phyloP scores from a whole-genome alignment of 1,284 basidiomycete species.

The Kwoniella shivajii region DNA sequence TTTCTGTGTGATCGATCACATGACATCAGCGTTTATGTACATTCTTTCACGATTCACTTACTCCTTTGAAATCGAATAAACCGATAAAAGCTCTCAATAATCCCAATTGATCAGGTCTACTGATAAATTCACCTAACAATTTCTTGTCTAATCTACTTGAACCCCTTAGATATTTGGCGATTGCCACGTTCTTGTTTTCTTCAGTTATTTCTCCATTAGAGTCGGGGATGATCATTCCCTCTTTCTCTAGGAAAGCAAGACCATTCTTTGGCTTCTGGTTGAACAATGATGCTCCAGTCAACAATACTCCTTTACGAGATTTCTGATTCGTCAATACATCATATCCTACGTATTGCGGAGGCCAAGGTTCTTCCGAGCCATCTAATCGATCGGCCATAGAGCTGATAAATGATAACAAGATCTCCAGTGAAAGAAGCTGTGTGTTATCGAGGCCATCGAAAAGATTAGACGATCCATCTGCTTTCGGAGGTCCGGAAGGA shows the following conservation, averaged over 20 bases:
- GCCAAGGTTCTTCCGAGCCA: slow-evolving; percentile 68
- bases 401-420: slow-evolving; percentile 82
- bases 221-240: slow-evolving; percentile 67
- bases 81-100: slow-evolving; percentile 84
- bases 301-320: slow-evolving; percentile 80
- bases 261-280: slow-evolving; percentile 95
- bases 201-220: slow-evolving; percentile 31
- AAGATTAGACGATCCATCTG: slow-evolving; percentile 53
- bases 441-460: slow-evolving; percentile 68
- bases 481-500: slow-evolving; percentile 55
- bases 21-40: slow-evolving; percentile 16
- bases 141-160: slow-evolving; percentile 90
- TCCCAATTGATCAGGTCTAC: slow-evolving; percentile 82
- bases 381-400: slow-evolving; percentile 82
- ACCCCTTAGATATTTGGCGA: slow-evolving; percentile 81
- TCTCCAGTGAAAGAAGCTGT: slow-evolving; percentile 87
- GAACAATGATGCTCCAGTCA: slow-evolving; percentile 83
- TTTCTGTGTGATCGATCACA: slow-evolving; percentile 63
- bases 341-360: slow-evolving; percentile 60
- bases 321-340: slow-evolving; percentile 72
- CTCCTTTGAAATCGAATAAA: slow-evolving; percentile 86
- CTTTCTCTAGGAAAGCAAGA: slow-evolving; percentile 84
- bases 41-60: slow-evolving; percentile 50
- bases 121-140: slow-evolving; percentile 90
- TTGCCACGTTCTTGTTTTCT: slow-evolving; percentile 49